These are phyloP conservation scores for Ophiocordyceps unilateralis DNA, from an alignment of 2,329 filamentous ascomycete genomes.

Conservation along the genomic window DNA sequence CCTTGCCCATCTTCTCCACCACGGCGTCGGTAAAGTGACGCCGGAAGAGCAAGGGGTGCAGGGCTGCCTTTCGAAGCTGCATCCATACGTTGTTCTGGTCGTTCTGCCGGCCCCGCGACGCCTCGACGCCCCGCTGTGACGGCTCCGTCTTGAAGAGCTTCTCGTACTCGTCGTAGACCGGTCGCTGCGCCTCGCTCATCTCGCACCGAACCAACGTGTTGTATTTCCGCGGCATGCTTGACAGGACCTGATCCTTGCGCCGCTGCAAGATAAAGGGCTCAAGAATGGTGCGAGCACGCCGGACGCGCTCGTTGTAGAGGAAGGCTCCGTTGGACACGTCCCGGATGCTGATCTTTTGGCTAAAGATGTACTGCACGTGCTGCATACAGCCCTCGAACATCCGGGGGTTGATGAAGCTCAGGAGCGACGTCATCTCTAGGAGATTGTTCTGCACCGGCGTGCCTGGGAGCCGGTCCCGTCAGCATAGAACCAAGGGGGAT, in stretches of 20 bases:
- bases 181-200: constrained; percentile 53
- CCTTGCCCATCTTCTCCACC: constrained; percentile 60
- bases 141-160: constrained; percentile 47
- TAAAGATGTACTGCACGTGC: constrained; percentile 74
- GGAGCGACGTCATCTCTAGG: constrained; percentile 73
- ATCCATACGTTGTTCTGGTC: constrained; percentile 63
- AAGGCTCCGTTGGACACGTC: constrained; percentile 68
- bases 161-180: constrained; percentile 52
- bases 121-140: constrained; percentile 28
- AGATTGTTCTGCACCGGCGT: constrained; percentile 93
- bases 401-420: constrained; percentile 83
- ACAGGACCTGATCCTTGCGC: constrained; percentile 84
- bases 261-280: constrained; percentile 88
- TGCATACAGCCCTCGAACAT: constrained; percentile 66
- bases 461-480: constrained; percentile 35
- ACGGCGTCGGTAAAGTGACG: constrained; percentile 60
- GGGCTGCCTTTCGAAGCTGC: constrained; percentile 79
- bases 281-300: constrained; percentile 76
- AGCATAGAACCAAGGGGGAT: not conserved
- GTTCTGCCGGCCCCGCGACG: constrained; percentile 28
- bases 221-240: constrained; percentile 64
- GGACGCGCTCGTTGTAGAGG: constrained; percentile 73
- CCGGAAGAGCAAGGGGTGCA: constrained; percentile 79
- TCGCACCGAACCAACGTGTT: constrained; percentile 66
- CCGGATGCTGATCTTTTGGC: constrained; percentile 72